Conservation (phyloP, 2,329 filamentous ascomycete genomes). For the Zymoseptoria brevis region DNA sequence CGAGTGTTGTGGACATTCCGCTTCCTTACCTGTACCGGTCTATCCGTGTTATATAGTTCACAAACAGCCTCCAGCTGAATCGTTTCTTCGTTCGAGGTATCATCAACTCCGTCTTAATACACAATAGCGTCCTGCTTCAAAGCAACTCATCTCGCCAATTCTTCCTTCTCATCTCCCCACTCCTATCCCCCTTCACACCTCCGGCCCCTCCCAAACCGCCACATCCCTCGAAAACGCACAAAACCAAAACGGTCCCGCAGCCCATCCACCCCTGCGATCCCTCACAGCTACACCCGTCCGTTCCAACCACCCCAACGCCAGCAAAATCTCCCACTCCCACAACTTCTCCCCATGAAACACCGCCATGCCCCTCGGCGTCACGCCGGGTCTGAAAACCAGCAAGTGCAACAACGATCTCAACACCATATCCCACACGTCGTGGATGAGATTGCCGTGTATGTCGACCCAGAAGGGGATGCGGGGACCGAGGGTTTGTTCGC, state of each 20-base stretch:
- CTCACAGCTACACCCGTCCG: conserved; percentile 45
- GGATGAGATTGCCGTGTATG: conserved; percentile 54
- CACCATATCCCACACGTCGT: conserved; percentile 56
- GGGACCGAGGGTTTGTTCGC: conserved; percentile 12
- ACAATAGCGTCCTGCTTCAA: neutral
- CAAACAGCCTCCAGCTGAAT: too few species aligned
- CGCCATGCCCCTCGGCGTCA: conserved; percentile 47
- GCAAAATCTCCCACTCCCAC: conserved; percentile 54
- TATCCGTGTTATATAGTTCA: too few species aligned
- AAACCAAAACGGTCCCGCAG: conserved; percentile 62
- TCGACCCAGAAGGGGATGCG: conserved; percentile 64
- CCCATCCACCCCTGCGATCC: conserved; percentile 31
- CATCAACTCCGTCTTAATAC: neutral
- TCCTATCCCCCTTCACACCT: neutral
- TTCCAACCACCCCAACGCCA: conserved; percentile 54
- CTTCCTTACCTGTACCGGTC: too few species aligned
- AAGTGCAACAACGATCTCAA: conserved; percentile 55
- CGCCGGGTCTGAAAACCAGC: conserved; percentile 54
- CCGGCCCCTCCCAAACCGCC: conserved; percentile 18
- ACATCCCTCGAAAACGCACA: conserved; percentile 35
- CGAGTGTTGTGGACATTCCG: too few species aligned
- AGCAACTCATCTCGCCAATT: too few species aligned
- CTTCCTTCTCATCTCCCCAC: neutral
- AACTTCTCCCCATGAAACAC: conserved; percentile 50
- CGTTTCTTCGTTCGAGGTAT: neutral